Percentiles rank a stretch among this genome's conserved stretches.
phyloP scores from a whole-genome alignment of 1,284 basidiomycete species.

The Schizophyllum amplum region DNA sequence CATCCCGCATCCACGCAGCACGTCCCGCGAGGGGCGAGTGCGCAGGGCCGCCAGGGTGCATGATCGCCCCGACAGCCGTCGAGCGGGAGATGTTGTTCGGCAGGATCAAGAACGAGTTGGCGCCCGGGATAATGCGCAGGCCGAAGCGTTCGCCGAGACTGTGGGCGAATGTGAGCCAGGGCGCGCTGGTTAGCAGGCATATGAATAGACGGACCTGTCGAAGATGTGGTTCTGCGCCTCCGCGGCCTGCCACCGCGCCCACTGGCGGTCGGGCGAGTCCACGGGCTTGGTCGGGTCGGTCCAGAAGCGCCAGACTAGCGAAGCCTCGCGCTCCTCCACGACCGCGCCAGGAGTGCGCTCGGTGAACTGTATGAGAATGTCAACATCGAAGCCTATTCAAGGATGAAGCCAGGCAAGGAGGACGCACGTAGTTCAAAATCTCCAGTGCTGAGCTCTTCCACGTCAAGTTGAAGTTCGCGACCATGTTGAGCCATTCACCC shows the following conservation, averaged over 20 bases:
- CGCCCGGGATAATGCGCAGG: conserved; percentile 71
- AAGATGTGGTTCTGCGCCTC: conserved; percentile 90
- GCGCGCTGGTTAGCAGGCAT: not conserved
- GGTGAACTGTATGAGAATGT: conserved; percentile 50
- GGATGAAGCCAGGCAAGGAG: no score
- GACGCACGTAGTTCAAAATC: conserved; percentile 71
- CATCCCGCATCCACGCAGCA: conserved; percentile 27
- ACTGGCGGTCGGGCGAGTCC: conserved; percentile 52
- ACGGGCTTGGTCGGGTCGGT: conserved; percentile 37
- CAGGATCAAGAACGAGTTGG: conserved; percentile 74
- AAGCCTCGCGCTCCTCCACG: conserved; percentile 80
- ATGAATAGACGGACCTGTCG: conserved; percentile 40
- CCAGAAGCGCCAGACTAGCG: conserved; percentile 81
- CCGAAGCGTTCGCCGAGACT: conserved; percentile 76
- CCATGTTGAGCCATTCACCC: conserved; percentile 67
- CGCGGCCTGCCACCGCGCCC: conserved; percentile 80
- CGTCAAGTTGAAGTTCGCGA: conserved; percentile 67
- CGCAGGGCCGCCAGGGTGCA: conserved; percentile 60
- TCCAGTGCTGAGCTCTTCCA: conserved; percentile 78
- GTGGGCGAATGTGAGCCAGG: not conserved
- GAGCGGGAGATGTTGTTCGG: conserved; percentile 80
- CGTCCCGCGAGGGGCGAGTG: conserved; percentile 36
- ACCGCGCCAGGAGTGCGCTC: conserved; percentile 83
- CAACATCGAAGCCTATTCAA: not conserved
- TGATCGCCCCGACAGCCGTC: conserved; percentile 68